A percentile compares a stretch with the other conserved stretches of the same genome.
phyloP scores from a whole-genome alignment of 768 basidiomycete genomes.

The Leucosporidium yakuticum region DNA sequence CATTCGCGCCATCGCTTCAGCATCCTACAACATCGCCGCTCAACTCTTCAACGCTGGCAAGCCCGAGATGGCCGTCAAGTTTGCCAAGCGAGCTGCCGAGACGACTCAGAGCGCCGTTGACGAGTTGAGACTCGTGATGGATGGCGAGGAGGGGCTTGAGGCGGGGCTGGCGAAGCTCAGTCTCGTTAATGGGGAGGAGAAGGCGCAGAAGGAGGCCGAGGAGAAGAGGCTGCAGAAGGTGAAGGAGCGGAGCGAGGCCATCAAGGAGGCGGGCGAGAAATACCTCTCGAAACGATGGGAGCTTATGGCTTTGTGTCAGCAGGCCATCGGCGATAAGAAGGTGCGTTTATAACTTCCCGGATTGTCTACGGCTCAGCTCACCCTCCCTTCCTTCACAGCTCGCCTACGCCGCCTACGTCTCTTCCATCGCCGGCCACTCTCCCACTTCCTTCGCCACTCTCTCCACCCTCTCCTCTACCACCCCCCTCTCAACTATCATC shows the following conservation, averaged over 20 bases:
- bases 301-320: constrained; percentile 68
- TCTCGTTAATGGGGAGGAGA: constrained; percentile 1
- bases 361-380: not conserved
- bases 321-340: constrained; percentile 69
- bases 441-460: not conserved
- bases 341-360: constrained; percentile 45
- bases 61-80: constrained; percentile 61
- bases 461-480: not conserved
- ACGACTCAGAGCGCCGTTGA: constrained; percentile 53
- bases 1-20: constrained; percentile 39
- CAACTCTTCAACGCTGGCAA: constrained; percentile 59
- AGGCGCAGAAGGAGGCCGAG: constrained; percentile 45
- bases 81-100: constrained; percentile 58
- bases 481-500: constrained; percentile 12
- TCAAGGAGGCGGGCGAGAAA: constrained; percentile 35
- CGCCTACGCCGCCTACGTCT: constrained; percentile 30
- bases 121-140: constrained; percentile 37
- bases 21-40: constrained; percentile 42
- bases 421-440: constrained; percentile 14
- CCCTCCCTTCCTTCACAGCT: constrained; percentile 14
- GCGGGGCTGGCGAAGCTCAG: not conserved
- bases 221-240: not conserved
- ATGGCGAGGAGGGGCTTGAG: not conserved
- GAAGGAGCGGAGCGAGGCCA: not conserved
- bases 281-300: constrained; percentile 72